Percentiles rank a stretch among this genome's conserved stretches.
Conservation (phyloP, 2,329 filamentous ascomycete species). For the Ophiostoma triangulosporum region DNA sequence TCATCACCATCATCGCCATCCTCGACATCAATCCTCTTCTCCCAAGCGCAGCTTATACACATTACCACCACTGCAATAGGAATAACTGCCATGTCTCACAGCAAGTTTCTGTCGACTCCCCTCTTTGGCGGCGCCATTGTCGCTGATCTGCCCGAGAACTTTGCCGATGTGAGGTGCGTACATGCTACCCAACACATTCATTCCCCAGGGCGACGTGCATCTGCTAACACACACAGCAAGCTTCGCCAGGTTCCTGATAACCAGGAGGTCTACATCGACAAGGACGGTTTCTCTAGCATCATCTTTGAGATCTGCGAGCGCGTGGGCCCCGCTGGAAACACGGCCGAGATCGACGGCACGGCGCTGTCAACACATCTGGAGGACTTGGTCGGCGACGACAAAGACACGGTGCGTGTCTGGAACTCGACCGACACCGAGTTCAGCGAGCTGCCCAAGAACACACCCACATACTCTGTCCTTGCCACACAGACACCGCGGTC, state of each 20-base stretch:
- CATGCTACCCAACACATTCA: background rate
- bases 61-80: background rate
- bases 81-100: constrained; percentile 25
- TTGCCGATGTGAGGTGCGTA: constrained; percentile 58
- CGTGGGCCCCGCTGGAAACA: constrained; percentile 41
- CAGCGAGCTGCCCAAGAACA: constrained; percentile 29
- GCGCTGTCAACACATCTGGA: constrained; percentile 57
- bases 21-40: too few species aligned
- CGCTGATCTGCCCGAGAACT: constrained; percentile 52
- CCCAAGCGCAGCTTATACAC: too few species aligned
- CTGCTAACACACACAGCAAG: constrained; percentile 32
- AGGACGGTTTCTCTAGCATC: constrained; percentile 69
- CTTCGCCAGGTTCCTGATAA: constrained; percentile 70
- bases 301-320: constrained; percentile 86
- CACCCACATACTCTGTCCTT: constrained; percentile 55
- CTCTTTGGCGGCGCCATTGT: constrained; percentile 63
- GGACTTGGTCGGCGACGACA: constrained; percentile 52
- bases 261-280: constrained; percentile 85
- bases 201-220: background rate
- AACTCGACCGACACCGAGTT: constrained; percentile 49
- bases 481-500: constrained; percentile 44
- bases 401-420: constrained; percentile 52
- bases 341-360: constrained; percentile 50
- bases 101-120: constrained; percentile 39
- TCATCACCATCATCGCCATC: too few species aligned